Conservation (phyloP, 164 flowering plant species). For the Chloranthus sessilifolius region DNA sequence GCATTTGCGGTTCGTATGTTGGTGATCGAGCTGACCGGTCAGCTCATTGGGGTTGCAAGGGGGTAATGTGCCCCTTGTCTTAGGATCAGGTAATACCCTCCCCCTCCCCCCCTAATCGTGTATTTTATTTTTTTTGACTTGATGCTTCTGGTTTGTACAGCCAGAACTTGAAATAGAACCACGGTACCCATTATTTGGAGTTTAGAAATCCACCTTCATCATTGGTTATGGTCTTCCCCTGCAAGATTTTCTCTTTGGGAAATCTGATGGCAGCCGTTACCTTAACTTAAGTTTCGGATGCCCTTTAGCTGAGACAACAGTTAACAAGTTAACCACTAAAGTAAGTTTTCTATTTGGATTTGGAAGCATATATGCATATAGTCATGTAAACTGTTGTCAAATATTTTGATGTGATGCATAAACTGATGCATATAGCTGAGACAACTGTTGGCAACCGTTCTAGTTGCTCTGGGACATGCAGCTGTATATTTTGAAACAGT, state of each 20-base stretch:
- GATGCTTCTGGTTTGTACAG: slow-evolving; percentile 35
- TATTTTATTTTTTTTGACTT: slow-evolving; percentile 6
- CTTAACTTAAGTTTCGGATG: slow-evolving; percentile 94
- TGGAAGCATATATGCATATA: not conserved
- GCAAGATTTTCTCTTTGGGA: slow-evolving; percentile 83
- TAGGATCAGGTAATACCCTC: no score
- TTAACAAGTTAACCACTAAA: slow-evolving; percentile 76
- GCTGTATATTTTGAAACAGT: no score
- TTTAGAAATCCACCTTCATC: slow-evolving; percentile 89
- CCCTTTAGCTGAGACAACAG: slow-evolving; percentile 69
- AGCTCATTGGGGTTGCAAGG: no score
- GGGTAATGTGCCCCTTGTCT: no score
- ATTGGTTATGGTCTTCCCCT: slow-evolving; percentile 90
- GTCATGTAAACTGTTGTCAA: no score
- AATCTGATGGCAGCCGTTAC: slow-evolving; percentile 79
- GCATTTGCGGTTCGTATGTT: no score
- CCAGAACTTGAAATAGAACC: slow-evolving; percentile 95
- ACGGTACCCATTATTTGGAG: slow-evolving; percentile 95
- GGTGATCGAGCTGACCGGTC: no score
- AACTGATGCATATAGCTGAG: no score
- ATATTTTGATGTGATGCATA: no score
- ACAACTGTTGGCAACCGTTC: no score
- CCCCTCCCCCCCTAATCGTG: no score
- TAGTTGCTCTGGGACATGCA: no score
- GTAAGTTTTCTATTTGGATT: slow-evolving; percentile 30